Percentiles rank a stretch among this genome's conserved stretches.
Conservation (phyloP, 768 basidiomycete genomes). For the Russula vinacea region DNA sequence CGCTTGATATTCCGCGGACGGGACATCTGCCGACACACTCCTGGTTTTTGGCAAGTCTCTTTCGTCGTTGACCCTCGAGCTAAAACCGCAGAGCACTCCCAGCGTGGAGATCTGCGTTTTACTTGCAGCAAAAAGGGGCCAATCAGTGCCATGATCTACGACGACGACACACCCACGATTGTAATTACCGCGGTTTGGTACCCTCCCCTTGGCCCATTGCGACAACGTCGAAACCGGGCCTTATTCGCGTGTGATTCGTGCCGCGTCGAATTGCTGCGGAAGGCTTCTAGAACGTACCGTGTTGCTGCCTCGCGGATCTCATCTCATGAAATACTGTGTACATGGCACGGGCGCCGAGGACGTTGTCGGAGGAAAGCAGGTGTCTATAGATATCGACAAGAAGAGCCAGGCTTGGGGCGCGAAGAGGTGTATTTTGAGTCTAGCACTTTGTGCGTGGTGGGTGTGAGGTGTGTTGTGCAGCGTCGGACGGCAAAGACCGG, state of each 20-base stretch:
- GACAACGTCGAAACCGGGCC: background rate
- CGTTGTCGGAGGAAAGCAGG: background rate
- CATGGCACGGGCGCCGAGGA: background rate
- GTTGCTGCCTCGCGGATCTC: background rate
- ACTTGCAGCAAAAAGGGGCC: background rate
- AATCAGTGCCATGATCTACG: background rate
- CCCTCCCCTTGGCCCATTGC: background rate
- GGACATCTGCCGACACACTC: background rate
- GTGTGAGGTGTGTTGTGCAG: too few species aligned
- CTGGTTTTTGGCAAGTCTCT: background rate
- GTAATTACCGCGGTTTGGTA: background rate
- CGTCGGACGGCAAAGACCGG: background rate
- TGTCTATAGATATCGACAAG: too few species aligned
- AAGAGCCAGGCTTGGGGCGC: too few species aligned
- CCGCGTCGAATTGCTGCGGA: background rate
- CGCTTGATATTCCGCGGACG: constrained; percentile 6
- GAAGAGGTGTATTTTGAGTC: background rate
- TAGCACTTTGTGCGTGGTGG: background rate
- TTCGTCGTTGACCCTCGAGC: background rate
- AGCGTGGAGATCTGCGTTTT: constrained; percentile 1
- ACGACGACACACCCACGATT: background rate
- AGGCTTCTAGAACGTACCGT: background rate
- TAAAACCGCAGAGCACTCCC: background rate
- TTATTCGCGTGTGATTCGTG: background rate
- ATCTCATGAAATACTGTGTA: background rate